These are phyloP conservation scores for Corinectria fuckeliana DNA, from an alignment of 2,329 filamentous ascomycete genomes.

Conservation along the genomic window DNA sequence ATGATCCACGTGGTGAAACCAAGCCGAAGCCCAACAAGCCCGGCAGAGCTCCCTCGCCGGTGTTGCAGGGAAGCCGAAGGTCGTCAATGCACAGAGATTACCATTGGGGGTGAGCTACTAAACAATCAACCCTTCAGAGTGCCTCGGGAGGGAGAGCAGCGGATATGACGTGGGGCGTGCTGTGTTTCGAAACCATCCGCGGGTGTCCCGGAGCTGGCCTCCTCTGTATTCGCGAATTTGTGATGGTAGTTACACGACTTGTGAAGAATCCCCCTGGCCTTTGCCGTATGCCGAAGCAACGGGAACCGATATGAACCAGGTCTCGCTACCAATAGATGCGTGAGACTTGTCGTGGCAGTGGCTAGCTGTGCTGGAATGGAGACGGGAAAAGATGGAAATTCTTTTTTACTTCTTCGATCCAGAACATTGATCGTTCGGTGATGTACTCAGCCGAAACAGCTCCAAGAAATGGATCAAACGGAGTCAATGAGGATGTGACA, in stretches of 20 bases:
- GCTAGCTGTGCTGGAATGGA: conserved; percentile 26
- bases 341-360: conserved; percentile 24
- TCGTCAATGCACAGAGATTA: conserved; percentile 17
- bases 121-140: not conserved
- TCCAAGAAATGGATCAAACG: not conserved
- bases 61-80: conserved; percentile 13
- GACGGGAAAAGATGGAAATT: conserved; percentile 3
- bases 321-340: conserved; percentile 5
- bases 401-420: conserved; percentile 12
- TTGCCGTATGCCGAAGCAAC: conserved; percentile 14
- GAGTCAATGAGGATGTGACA: conserved; percentile 2
- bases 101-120: not conserved
- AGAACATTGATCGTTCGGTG: conserved; percentile 20
- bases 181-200: conserved; percentile 19
- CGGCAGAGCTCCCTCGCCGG: conserved; percentile 14
- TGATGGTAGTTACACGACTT: conserved; percentile 16
- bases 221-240: conserved; percentile 16
- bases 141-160: not conserved
- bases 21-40: conserved; percentile 14
- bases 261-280: conserved; percentile 11
- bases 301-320: not conserved
- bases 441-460: conserved; percentile 13
- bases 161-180: conserved; percentile 14
- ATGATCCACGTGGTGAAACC: conserved; percentile 39
- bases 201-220: conserved; percentile 19